Conservation (phyloP, 2,329 filamentous ascomycete species). For the Myriosclerotinia duriaeana region DNA sequence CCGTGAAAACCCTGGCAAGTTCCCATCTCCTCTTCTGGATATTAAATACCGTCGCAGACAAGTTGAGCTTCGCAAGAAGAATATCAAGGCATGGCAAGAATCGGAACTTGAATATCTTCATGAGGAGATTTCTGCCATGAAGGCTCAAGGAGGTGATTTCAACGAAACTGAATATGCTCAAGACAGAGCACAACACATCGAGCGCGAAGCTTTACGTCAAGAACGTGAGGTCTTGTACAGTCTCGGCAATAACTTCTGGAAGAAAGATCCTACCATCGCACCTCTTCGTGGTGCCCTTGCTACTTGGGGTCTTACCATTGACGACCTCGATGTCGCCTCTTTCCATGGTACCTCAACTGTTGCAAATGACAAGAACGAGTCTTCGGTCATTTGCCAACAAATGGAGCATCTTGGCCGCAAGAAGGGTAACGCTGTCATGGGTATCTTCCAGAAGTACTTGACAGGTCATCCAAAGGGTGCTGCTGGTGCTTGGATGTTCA, state of each 20-base stretch:
- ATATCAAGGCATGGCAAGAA: slow-evolving; percentile 96
- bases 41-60: slow-evolving; percentile 97
- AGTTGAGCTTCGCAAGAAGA: slow-evolving; percentile 87
- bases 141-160: slow-evolving; percentile 72
- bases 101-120: slow-evolving; percentile 90
- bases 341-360: slow-evolving; percentile 99
- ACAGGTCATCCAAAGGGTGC: slow-evolving; percentile 99
- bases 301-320: slow-evolving; percentile 96
- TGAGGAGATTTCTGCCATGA: slow-evolving; percentile 89
- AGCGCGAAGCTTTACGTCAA: slow-evolving; percentile 82
- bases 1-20: slow-evolving; percentile 85
- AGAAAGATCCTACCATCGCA: slow-evolving; percentile 87
- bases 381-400: slow-evolving; percentile 94
- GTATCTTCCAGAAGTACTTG: slow-evolving; percentile 99
- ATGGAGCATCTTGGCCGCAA: slow-evolving; percentile 89
- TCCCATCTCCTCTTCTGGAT: slow-evolving; percentile 91
- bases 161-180: slow-evolving; percentile 81
- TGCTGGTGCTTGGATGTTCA: slow-evolving; percentile 99
- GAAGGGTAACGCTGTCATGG: slow-evolving; percentile 94
- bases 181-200: slow-evolving; percentile 82
- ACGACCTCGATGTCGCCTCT: slow-evolving; percentile 90
- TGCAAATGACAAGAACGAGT: slow-evolving; percentile 99
- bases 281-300: slow-evolving; percentile 93
- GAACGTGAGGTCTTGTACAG: slow-evolving; percentile 90
- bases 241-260: slow-evolving; percentile 99